Evolutionary conservation across 345 rosid genomes (phyloP), one percentile per base, ranked within the genome.

Genomic region (Euphorbia pulcherrima): DNA sequence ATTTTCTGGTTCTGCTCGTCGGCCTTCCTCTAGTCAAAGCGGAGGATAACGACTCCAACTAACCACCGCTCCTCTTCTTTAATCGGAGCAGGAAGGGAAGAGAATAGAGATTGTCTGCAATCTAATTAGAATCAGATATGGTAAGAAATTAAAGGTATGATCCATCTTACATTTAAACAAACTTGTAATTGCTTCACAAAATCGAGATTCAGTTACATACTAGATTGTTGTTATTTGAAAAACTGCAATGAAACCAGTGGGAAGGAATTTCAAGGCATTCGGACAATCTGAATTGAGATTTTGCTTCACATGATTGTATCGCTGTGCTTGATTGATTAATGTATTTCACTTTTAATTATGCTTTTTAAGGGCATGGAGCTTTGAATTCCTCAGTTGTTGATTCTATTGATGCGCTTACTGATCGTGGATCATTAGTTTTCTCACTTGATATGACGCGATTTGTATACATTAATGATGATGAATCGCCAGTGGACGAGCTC

Each of bases 381-480:
- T 26, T 20, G 56, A 52, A 52, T 52, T 20, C 26, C 56, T 52
- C 21, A n/a, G 46, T 1, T 65, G 29, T 17, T 40, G 40, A 29
- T 55, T n/a, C 37, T 3, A 8, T 23, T 62, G 51, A 44, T 44
- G 47, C 27, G 16, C 29, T 40, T 13, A 28, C 27, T 72, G 75
- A 72, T 59, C 33, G 40, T 44, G n/a, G 35, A 21, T 69, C 52
- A 23, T 60, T 74, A 70, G 70, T 30, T 70, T 76, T 81, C 52
- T 46, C 61, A 47, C 72, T 35, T 64, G 4, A 74, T 80, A 91
- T 95, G 99, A 95, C 87, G 89, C 87, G 96, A 74, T 92, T 70
- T 72, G 96, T 88, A 11, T 88, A 95, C 79, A 87, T 94, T 60
- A 90, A 85, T 68, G 97, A 91, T 18, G 93, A 88, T 60, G 90